phyloP scores from a whole-genome alignment of 129 eudicot genomes.

The Pulicaria dysenterica region DNA sequence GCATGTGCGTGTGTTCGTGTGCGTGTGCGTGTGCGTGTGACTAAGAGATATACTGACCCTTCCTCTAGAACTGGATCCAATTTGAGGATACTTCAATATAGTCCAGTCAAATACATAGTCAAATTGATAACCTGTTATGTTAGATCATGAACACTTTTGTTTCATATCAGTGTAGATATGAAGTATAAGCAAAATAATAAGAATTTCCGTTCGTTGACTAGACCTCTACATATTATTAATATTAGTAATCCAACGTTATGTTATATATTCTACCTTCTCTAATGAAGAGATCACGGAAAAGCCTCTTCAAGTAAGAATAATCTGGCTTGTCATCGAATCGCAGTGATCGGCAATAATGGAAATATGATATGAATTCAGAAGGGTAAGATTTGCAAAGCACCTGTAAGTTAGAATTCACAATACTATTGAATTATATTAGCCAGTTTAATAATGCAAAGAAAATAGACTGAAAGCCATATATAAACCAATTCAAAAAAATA shows the following conservation, averaged over 20 bases:
- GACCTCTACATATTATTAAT: not conserved
- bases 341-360: constrained; percentile 69
- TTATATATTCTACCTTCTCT: constrained; percentile 48
- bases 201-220: too few relatives aligned
- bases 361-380: constrained; percentile 61
- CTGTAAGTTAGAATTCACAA: constrained; percentile 34
- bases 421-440: not conserved
- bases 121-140: constrained; percentile 70
- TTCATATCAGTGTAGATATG: not conserved
- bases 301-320: constrained; percentile 72
- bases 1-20: too few relatives aligned
- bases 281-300: constrained; percentile 62
- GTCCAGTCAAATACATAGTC: constrained; percentile 92
- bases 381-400: constrained; percentile 70
- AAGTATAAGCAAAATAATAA: not conserved
- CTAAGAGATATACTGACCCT: constrained; percentile 46
- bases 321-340: constrained; percentile 78
- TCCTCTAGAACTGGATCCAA: constrained; percentile 72
- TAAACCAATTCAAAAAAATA: not conserved
- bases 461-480: not conserved
- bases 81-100: constrained; percentile 76
- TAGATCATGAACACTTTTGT: not conserved
- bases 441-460: not conserved
- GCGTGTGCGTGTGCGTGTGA: too few relatives aligned
- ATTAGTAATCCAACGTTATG: not conserved